Percentiles rank a stretch among this genome's conserved stretches.
phyloP scores from a whole-genome alignment of 306 rosid genomes.

The Dryas alaskensis region DNA sequence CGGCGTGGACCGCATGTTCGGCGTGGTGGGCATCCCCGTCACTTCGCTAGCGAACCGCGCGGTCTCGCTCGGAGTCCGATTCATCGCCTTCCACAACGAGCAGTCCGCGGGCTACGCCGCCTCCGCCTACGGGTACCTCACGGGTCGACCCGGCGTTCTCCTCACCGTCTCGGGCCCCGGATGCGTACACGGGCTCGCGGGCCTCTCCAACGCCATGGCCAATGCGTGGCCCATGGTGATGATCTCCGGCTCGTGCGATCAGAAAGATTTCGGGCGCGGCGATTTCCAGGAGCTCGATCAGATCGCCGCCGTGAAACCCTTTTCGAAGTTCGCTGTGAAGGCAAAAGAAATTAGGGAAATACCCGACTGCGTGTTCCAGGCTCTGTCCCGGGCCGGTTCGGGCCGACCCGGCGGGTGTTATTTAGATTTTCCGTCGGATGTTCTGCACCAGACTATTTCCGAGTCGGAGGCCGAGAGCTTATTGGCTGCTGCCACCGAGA shows the following conservation, averaged over 20 bases:
- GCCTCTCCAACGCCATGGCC: constrained; percentile 70
- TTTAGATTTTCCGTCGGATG: constrained; percentile 84
- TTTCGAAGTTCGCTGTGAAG: constrained; percentile 62
- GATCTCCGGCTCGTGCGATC: constrained; percentile 95
- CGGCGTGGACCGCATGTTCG: constrained; percentile 83
- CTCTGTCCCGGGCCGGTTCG: constrained; percentile 41
- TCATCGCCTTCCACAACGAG: constrained; percentile 87
- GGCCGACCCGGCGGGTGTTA: constrained; percentile 90
- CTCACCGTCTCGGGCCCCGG: constrained; percentile 98
- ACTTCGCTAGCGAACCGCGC: constrained; percentile 89
- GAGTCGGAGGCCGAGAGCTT: constrained; percentile 59
- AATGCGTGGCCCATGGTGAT: constrained; percentile 84
- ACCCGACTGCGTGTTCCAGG: constrained; percentile 56
- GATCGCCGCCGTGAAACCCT: constrained; percentile 70
- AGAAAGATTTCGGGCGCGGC: constrained; percentile 75
- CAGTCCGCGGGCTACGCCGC: constrained; percentile 98
- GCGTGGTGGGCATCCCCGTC: constrained; percentile 94
- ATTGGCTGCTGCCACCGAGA: constrained; percentile 41
- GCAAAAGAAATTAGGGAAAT: constrained; percentile 55
- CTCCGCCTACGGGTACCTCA: constrained; percentile 88
- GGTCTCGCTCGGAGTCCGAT: constrained; percentile 74
- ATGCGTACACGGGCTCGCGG: constrained; percentile 96
- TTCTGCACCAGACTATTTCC: constrained; percentile 60
- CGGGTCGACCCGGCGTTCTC: constrained; percentile 72
- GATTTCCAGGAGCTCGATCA: constrained; percentile 97